Conservation (phyloP, 768 basidiomycete genomes). For the Rubroboletus satanas region DNA sequence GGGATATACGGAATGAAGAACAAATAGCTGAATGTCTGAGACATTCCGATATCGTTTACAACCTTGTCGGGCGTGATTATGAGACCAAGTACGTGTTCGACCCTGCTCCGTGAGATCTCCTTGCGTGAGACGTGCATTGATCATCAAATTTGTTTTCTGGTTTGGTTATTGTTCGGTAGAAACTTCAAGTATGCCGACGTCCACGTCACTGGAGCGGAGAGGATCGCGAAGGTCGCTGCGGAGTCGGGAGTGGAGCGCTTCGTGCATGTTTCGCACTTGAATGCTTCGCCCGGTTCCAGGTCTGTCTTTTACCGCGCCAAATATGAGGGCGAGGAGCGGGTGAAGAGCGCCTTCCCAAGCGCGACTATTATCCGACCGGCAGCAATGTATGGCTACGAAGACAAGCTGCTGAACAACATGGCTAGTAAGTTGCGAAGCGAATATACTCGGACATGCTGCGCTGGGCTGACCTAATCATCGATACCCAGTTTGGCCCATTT, state of each 20-base stretch:
- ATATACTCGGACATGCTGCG: constrained; percentile 2
- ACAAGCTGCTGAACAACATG: constrained; percentile 89
- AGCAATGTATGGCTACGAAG: constrained; percentile 90
- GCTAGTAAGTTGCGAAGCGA: constrained; percentile 56
- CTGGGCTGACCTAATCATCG: constrained; percentile 10
- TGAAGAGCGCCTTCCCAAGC: constrained; percentile 74
- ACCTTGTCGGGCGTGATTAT: constrained; percentile 90
- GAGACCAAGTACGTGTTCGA: constrained; percentile 79
- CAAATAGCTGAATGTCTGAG: constrained; percentile 92
- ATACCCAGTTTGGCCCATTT: constrained; percentile 70
- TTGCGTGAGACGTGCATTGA: constrained; percentile 8
- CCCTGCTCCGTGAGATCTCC: constrained; percentile 1
- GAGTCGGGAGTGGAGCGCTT: constrained; percentile 76
- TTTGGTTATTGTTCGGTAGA: constrained; percentile 40
- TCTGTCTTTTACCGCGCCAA: constrained; percentile 89
- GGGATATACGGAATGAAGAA: constrained; percentile 86
- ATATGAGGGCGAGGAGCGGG: constrained; percentile 83
- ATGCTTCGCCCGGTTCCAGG: constrained; percentile 73
- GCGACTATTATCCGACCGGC: constrained; percentile 89
- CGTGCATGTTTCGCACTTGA: constrained; percentile 93
- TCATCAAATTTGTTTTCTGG: background rate
- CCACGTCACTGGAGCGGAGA: constrained; percentile 76
- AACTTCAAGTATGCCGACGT: constrained; percentile 85
- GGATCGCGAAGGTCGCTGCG: constrained; percentile 80
- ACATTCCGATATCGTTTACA: constrained; percentile 96